Base-by-base conservation (phyloP, 495 filamentous ascomycete genomes). In the Aspergillus bertholletiae region DNA sequence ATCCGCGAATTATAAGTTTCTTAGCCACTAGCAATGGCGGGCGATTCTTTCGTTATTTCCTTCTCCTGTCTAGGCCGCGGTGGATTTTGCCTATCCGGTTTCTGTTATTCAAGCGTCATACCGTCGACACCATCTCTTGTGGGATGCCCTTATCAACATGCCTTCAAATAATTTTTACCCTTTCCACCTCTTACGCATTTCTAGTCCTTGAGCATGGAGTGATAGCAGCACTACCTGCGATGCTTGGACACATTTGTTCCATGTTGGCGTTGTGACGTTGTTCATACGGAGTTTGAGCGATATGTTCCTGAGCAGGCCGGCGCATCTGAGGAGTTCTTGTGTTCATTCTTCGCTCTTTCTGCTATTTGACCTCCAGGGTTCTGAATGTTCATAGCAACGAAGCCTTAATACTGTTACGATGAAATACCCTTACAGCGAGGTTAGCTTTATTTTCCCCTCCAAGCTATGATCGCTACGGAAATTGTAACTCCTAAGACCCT, bases 1-100 rank as follows among this genome's bases (percentile, higher is more conserved):
- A 57, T 76, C n/a, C 66, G 57, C 5, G 75, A 75, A 54, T 56
- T 78, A 53, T 75, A 56, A 75, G 5, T 27, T 28, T 24, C 15
- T 26, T 49, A 20, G 40, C 27, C 27, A 1, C 40, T 35, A 26
- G 51, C 22, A 15, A 21, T 28, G 28, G 30, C 23, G 23, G 34
- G 20, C 23, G 13, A 46, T 17, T 27, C 11, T 39, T 28, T 37
- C 48, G 13, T 37, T 24, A 32, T 30, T 37, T 17, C 11, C 34
- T 17, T 37, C 15, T 12, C 20, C 18, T 21, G 7, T 22, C 39
- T 43, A 35, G 46, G 30, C 23, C 27, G 34, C 34, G 46, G 43
- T 41, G 48, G 41, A 30, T 49, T 52, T 60, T 26, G 46, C 28
- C 34, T 50, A 22, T 35, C 27, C 50, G 27, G 23, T 23, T 39